These are phyloP conservation scores for Leishmania aethiopica DNA, from an alignment of 208 protist genomes.

Conservation along the genomic window DNA sequence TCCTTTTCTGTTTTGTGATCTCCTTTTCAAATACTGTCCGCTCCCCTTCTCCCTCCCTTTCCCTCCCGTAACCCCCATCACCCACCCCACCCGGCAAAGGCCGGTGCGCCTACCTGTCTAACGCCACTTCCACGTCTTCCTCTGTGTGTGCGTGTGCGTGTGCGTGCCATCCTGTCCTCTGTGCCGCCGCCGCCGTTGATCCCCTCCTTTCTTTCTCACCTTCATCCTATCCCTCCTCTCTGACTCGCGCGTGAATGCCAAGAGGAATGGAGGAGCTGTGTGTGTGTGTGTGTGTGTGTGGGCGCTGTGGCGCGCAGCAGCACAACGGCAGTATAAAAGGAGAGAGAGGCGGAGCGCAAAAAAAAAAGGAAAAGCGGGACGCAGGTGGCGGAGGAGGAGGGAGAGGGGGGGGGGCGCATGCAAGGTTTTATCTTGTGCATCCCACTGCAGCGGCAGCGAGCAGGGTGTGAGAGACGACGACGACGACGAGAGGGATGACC, in stretches of 20 bases:
- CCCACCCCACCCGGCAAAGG: neutral
- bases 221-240: neutral
- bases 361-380: neutral
- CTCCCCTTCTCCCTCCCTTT: neutral
- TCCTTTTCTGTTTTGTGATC: neutral
- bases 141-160: neutral
- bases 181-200: neutral
- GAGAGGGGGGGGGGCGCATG: neutral
- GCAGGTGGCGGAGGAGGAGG: neutral
- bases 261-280: neutral
- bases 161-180: no score
- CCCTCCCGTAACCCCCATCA: neutral
- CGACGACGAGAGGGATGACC: neutral
- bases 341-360: neutral
- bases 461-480: neutral
- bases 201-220: no score
- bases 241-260: neutral
- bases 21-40: neutral
- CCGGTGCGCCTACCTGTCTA: neutral
- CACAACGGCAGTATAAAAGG: neutral
- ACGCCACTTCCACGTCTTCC: neutral
- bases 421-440: neutral
- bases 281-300: neutral
- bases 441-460: neutral
- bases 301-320: neutral